Base-by-base conservation (phyloP, 202 grass and related monocot species). In the Carex arenaria region DNA sequence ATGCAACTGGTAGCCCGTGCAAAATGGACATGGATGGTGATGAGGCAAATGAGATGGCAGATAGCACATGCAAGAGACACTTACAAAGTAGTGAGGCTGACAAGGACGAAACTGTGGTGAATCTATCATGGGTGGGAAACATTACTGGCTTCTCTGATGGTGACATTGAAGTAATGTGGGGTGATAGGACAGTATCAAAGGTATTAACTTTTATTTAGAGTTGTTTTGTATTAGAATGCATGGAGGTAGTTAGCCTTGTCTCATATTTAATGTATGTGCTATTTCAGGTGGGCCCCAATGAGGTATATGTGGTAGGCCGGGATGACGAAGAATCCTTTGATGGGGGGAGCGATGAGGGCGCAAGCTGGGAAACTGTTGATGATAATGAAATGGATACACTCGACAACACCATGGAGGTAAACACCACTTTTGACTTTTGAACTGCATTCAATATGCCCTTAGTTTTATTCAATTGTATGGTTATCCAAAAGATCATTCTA, bases 351-450 rank as follows among this genome's bases (percentile, higher is more conserved):
- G 85, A 77, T 3, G 85, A 63, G 52, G 89, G 90, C 40, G 91
- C 89, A 86, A 98, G 93, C 86, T 99, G 96, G 96, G 96, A 94
- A 91, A 99, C 96, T 79, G 87, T 92, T 83, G 91, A 93, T 86
- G 96, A 95, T 66, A 89, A 26, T 20, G 91, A 95, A 87, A 89
- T 90, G 85, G 86, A 90, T 69, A 84, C 84, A 59, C 82, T 87
- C 84, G 85, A 90, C 85, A 82, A 78, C 70, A 71, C 90, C 80
- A 82, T 80, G 72, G 90, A 92, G 87, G 95, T 95, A 80, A 89
- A 70, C 63, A 38, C 30, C 74, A 70, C 30, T 51, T 51, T 66
- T 28, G 75, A 36, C 45, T 62, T 32, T 67, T 67, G 7, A 67
- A 49, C 42, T 52, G 30, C 43, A 30, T 52, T 53, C 20, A 17